Evolutionary conservation across 163 green algal species (phyloP).

Genomic region (Coccomyxa subellipsoidea): DNA sequence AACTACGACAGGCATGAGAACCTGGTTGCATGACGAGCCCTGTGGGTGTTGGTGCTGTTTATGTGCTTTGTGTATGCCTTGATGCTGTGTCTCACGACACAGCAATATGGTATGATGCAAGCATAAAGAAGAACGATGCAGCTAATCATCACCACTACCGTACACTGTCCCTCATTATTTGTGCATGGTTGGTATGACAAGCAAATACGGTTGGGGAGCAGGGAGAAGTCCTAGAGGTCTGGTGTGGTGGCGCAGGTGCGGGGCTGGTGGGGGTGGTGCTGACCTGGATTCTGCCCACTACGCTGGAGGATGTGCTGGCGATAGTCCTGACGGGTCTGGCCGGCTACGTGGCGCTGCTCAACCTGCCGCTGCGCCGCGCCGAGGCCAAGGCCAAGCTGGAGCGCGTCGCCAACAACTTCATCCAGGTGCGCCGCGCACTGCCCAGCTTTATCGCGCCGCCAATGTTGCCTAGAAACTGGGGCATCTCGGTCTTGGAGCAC

Average conservation of each 20-base stretch:
- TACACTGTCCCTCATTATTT: too few species aligned
- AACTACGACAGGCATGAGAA: too few species aligned
- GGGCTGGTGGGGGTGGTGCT: conserved; percentile 51
- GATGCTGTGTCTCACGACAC: too few species aligned
- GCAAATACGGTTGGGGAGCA: too few species aligned
- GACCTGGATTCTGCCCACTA: conserved; percentile 64
- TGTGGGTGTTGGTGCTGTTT: too few species aligned
- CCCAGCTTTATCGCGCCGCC: neutral
- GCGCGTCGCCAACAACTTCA: conserved; percentile 36
- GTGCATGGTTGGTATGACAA: too few species aligned
- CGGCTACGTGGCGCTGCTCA: conserved; percentile 71
- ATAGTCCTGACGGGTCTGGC: conserved; percentile 49
- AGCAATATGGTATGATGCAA: too few species aligned
- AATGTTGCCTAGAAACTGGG: neutral
- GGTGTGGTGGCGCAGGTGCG: conserved; percentile 29
- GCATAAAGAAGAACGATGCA: too few species aligned
- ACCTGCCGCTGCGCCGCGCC: conserved; percentile 65
- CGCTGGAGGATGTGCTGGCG: conserved; percentile 81
- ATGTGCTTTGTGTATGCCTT: too few species aligned
- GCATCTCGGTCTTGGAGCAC: neutral
- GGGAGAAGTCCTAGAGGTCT: neutral
- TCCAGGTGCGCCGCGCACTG: conserved; percentile 19
- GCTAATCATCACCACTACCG: too few species aligned
- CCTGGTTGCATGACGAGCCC: too few species aligned
- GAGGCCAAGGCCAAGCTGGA: conserved; percentile 76